Evolutionary conservation across 257 asterid genomes (phyloP).

Genomic region (Agastache rugosa): DNA sequence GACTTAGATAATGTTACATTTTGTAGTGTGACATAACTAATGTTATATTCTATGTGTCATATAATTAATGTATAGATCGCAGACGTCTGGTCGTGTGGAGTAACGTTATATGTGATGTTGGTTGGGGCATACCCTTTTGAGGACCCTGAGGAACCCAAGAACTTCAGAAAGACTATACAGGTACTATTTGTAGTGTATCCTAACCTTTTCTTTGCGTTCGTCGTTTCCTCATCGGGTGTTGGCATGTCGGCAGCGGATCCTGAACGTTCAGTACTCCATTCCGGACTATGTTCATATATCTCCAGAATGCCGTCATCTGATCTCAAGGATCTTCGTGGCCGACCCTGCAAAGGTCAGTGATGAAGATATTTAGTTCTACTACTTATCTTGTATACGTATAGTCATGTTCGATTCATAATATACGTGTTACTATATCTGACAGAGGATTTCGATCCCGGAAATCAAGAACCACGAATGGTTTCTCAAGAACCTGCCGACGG

Average conservation of each 20-base stretch:
- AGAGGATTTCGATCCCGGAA: conserved; percentile 91
- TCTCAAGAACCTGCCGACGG: conserved; percentile 84
- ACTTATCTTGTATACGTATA: not conserved
- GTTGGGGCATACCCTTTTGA: conserved; percentile 99
- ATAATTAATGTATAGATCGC: conserved; percentile 60
- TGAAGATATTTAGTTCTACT: not conserved
- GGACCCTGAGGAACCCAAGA: conserved; percentile 96
- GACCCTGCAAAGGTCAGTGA: conserved; percentile 87
- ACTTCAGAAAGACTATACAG: conserved; percentile 95
- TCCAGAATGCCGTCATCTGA: conserved; percentile 85
- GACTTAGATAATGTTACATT: not conserved
- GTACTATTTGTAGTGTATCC: conserved; percentile 38
- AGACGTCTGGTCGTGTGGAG: conserved; percentile 99
- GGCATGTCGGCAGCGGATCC: conserved; percentile 70
- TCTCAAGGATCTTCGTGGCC: conserved; percentile 91
- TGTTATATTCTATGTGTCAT: not conserved
- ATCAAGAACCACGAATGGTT: conserved; percentile 93
- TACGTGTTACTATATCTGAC: conserved; percentile 22
- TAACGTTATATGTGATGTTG: conserved; percentile 94
- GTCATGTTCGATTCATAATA: too few relatives aligned
- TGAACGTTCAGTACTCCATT: conserved; percentile 91
- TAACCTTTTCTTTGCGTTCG: not conserved
- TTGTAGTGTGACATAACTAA: not conserved
- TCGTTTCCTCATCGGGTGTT: conserved; percentile 26
- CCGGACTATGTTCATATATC: conserved; percentile 95